Evolutionary conservation across 2,329 filamentous ascomycete genomes (phyloP).

Genomic region (Ascochyta viciae-villosae): DNA sequence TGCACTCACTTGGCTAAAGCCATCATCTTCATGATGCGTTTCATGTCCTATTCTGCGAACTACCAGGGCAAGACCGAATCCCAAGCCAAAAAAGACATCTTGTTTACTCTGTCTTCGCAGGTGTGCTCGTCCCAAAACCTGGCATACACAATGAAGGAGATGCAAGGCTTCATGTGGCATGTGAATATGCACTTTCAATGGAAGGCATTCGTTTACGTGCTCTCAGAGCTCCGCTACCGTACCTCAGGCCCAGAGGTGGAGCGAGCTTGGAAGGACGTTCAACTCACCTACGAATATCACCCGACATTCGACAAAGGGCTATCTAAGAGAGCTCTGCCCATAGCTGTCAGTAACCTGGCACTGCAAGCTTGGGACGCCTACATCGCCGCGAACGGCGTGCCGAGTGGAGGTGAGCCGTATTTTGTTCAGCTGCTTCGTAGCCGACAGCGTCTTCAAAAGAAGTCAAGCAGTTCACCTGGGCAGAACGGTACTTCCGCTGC

Average conservation of each 20-base stretch:
- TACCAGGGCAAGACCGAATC: constrained; percentile 43
- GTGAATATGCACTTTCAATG: constrained; percentile 58
- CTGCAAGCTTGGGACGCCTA: constrained; percentile 55
- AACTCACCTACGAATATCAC: constrained; percentile 54
- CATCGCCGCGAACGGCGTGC: constrained; percentile 12
- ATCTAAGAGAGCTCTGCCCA: constrained; percentile 49
- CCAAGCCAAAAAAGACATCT: constrained; percentile 46
- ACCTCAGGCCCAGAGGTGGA: constrained; percentile 36
- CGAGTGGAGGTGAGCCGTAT: constrained; percentile 24
- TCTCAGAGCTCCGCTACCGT: constrained; percentile 43
- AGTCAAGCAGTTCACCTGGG: neutral
- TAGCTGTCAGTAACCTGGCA: constrained; percentile 53
- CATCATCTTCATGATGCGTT: constrained; percentile 53
- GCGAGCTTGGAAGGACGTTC: constrained; percentile 56
- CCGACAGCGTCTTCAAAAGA: constrained; percentile 9
- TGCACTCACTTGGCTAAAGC: constrained; percentile 54
- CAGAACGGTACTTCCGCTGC: neutral
- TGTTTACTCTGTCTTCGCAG: constrained; percentile 53
- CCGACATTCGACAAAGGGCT: constrained; percentile 48
- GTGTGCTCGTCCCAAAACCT: constrained; percentile 53
- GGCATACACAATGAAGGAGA: constrained; percentile 47
- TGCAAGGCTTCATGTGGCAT: constrained; percentile 56
- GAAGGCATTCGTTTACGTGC: constrained; percentile 60
- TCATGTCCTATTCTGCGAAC: constrained; percentile 55
- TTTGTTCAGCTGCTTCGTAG: constrained; percentile 32